Conservation (phyloP, 306 rosid species). For the Arachis hypogaea region DNA sequence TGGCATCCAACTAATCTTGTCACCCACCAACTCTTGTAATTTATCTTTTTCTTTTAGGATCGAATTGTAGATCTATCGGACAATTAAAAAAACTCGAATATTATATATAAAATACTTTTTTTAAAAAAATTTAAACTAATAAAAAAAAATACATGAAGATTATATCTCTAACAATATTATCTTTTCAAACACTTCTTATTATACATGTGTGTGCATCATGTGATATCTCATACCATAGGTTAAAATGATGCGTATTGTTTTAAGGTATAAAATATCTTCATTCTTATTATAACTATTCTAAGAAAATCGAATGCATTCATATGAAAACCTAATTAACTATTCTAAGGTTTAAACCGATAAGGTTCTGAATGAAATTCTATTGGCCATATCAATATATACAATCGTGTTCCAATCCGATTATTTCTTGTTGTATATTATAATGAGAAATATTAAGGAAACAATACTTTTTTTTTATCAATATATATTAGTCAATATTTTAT, state of each 20-base stretch:
- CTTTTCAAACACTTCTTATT: too few species aligned
- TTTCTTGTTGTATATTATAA: not conserved
- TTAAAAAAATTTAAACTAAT: too few species aligned
- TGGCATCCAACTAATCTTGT: slow-evolving; percentile 41
- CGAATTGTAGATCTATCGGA: too few species aligned
- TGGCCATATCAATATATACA: not conserved
- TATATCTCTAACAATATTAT: too few species aligned
- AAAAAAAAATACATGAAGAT: too few species aligned
- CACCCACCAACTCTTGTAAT: slow-evolving; percentile 34
- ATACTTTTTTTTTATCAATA: too few species aligned
- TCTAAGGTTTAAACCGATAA: not conserved
- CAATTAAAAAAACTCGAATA: too few species aligned
- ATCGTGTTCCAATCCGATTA: not conserved
- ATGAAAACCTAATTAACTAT: slow-evolving; percentile 54
- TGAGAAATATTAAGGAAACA: too few species aligned
- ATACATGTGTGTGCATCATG: too few species aligned
- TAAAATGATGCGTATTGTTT: not conserved
- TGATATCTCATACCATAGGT: not conserved
- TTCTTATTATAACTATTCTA: not conserved
- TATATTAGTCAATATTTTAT: too few species aligned
- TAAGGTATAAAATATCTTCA: not conserved
- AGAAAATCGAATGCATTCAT: slow-evolving; percentile 56
- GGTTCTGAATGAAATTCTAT: not conserved
- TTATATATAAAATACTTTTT: too few species aligned
- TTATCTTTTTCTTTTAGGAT: not conserved